Base-by-base conservation (phyloP, 2,329 filamentous ascomycete species). In the Diaporthe sp. region DNA sequence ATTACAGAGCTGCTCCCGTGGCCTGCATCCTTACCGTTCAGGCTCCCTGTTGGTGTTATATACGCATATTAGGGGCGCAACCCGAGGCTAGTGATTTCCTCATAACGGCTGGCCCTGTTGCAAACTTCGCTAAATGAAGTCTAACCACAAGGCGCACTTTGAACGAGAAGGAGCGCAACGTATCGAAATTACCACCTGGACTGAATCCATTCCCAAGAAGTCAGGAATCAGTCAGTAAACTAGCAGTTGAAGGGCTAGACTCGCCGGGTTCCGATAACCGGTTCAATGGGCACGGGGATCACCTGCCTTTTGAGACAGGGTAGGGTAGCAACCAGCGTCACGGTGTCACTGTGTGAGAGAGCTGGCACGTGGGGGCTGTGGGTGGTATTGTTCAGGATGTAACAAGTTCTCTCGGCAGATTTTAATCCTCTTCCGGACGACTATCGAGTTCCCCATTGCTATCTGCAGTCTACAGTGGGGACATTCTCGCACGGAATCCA, bases 231-330 rank as follows among this genome's bases (percentile, higher is more conserved):
- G 13, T 22, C 15, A 27, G 37, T 32, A 22, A 51, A 50, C 44
- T 51, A 51, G n/a, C n/a, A n/a, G 27, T 66, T 12, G 63, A 37
- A 51, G 32, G 32, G 22, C 44, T 51, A 66, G 44, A 51, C 30
- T 51, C 44, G 63, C 39, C 59, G 51, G 15, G 44, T 66, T 66
- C 63, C 63, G 63, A 66, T 22, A 22, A 19, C 44, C 63, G 44
- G 63, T 51, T 51, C n/a, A 19, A 19, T 66, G 63, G 30, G 61
- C 44, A 66, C 63, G 63, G 44, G 44, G 44, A 66, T 51, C 63
- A 37, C 19, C 44, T 51, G 30, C 63, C 30, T 39, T 9, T 37
- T 15, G 32, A 25, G 30, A 25, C 44, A 51, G 6, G 63, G 32
- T 47, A 66, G 10, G 44, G 61, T 66, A 66, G 61, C 19, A 66